phyloP scores from a whole-genome alignment of 345 rosid genomes.

The Clarkia xantiana region DNA sequence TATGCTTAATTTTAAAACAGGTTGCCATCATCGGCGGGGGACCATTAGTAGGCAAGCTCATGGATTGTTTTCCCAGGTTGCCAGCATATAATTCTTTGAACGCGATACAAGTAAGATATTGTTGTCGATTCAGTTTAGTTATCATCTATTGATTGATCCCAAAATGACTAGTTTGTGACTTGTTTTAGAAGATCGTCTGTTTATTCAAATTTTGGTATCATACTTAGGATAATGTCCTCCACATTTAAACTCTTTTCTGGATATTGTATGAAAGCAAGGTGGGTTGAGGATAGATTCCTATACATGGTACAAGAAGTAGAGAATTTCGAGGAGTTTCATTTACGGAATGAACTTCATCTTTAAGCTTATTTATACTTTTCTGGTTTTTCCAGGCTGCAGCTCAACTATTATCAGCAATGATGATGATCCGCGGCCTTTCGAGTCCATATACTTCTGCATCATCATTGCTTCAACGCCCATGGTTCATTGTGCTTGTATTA shows the following conservation, averaged over 20 bases:
- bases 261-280: too few species aligned
- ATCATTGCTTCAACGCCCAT: constrained; percentile 52
- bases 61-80: constrained; percentile 86
- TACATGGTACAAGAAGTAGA: too few species aligned
- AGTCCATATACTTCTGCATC: constrained; percentile 38
- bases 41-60: constrained; percentile 74
- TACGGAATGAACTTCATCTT: not conserved
- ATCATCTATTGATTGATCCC: too few species aligned
- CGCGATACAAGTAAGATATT: constrained; percentile 42
- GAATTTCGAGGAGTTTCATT: too few species aligned
- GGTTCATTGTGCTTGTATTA: constrained; percentile 64
- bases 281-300: too few species aligned
- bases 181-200: too few species aligned
- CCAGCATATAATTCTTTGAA: constrained; percentile 63
- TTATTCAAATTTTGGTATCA: too few species aligned
- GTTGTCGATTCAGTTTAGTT: too few species aligned
- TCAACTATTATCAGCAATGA: constrained; percentile 69
- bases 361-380: constrained; percentile 3
- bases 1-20: constrained; percentile 16
- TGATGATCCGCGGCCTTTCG: constrained; percentile 70
- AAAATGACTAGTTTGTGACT: too few species aligned
- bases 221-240: too few species aligned
- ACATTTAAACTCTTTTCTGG: too few species aligned
- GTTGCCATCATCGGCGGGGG: constrained; percentile 66
- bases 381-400: constrained; percentile 56